Evolutionary conservation across 208 protist species (phyloP), one percentile per base, ranked within the genome.

Genomic region (Leishmania amazonensis): DNA sequence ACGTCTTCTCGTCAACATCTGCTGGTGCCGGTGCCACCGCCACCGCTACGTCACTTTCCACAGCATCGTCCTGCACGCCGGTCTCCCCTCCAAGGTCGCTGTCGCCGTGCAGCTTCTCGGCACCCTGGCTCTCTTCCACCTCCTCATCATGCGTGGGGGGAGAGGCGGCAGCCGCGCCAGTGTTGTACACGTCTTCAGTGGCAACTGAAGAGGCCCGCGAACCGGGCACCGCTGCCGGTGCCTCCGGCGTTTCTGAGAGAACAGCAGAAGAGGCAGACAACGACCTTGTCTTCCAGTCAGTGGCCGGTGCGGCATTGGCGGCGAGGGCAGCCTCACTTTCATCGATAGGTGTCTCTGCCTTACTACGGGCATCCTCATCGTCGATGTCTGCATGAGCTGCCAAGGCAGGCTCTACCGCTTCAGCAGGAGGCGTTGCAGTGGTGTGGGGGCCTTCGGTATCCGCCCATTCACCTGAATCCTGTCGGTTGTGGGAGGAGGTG

Each of bases 341-440:
- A 58, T 58, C 74, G 51, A 53, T 77, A 17, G 21, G 19, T 53
- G 45, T 19, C 74, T 77, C 74, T 21, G 11, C 74, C 51, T 64
- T 13, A 38, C 31, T 51, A 35, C 13, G 42, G 75, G 38, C 51
- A 35, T 45, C 53, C 8, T 51, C 21, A 28, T 58, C 42, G 35
- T 21, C n/a, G 45, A 75, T 38, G 35, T 11, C 71, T 2, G n/a
- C 45, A 28, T 42, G 28, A 31, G 5, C 71, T 60, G 42, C 71
- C 47, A 75, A 19, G 71, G 42, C 24, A 3, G 17, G n/a, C 2
- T 60, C 71, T 38, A 53, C 5, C 13, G 19, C 71, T 7, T 58
- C 47, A 47, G 1, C 0, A 0, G 58, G n/a, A 31, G 58, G 58
- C 28, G 58, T 64, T 64, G 58, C 58, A 64, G 58, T 17, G 58